phyloP scores from a whole-genome alignment of 306 rosid species.

The Calophaca sinica region DNA sequence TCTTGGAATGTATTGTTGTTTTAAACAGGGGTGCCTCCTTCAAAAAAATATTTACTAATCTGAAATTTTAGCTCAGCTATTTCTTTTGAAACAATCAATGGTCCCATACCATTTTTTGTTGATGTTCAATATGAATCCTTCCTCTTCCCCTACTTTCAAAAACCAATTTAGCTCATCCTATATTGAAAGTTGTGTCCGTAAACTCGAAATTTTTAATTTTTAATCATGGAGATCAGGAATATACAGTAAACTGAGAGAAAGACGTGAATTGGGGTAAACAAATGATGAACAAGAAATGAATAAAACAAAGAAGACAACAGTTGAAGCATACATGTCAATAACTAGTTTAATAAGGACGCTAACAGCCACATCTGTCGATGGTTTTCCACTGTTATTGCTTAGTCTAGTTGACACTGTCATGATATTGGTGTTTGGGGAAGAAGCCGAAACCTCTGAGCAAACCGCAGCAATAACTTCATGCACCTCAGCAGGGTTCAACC shows the following conservation, averaged over 20 bases:
- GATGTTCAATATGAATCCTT: constrained; percentile 19
- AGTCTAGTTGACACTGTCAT: constrained; percentile 72
- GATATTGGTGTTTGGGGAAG: constrained; percentile 62
- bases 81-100: constrained; percentile 28
- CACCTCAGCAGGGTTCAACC: constrained; percentile 97
- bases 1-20: background rate
- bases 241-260: constrained; percentile 26
- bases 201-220: background rate
- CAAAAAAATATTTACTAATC: constrained; percentile 25
- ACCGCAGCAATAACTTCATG: constrained; percentile 97
- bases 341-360: constrained; percentile 98
- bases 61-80: constrained; percentile 6
- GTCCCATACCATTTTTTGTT: constrained; percentile 31
- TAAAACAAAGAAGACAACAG: constrained; percentile 43
- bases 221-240: constrained; percentile 34
- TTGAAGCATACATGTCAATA: constrained; percentile 92
- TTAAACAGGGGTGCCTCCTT: background rate
- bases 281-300: constrained; percentile 28
- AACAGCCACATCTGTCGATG: constrained; percentile 96
- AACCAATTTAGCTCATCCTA: constrained; percentile 28
- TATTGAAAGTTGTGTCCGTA: constrained; percentile 13
- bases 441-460: constrained; percentile 89
- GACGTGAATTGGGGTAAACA: background rate
- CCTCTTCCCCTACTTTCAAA: constrained; percentile 24
- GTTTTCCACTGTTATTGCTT: constrained; percentile 76